Conservation (phyloP, 192 early-diverging fungal genomes). For the Chytriomyces sp. region DNA sequence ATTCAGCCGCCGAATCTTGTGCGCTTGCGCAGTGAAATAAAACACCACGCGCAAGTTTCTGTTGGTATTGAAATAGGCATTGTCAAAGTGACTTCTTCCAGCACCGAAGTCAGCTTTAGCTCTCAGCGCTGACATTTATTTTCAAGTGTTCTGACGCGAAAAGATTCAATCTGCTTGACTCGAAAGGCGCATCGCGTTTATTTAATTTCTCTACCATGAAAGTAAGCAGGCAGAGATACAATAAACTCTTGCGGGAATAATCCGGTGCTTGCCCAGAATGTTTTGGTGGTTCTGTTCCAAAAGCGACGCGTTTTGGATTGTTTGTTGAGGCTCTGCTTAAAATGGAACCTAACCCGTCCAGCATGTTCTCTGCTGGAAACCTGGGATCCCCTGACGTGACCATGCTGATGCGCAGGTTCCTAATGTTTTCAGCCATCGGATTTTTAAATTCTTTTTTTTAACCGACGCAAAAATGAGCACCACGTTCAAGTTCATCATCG, state of each 20-base stretch:
- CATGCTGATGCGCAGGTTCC: constrained; percentile 16
- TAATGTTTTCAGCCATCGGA: constrained; percentile 48
- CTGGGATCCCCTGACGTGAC: constrained; percentile 19
- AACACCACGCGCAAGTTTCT: too few relatives aligned
- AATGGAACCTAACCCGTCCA: not conserved
- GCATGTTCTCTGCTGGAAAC: constrained; percentile 20
- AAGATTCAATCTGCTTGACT: too few relatives aligned
- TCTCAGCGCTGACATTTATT: too few relatives aligned
- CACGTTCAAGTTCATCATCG: constrained; percentile 68
- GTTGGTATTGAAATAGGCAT: too few relatives aligned
- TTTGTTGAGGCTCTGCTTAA: not conserved
- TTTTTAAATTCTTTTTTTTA: constrained; percentile 2
- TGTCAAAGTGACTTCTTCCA: too few relatives aligned
- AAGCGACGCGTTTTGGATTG: not conserved
- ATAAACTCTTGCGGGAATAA: constrained; percentile 31
- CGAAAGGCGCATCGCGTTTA: too few relatives aligned
- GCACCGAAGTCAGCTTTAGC: too few relatives aligned
- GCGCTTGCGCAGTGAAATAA: too few relatives aligned
- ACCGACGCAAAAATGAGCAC: not conserved
- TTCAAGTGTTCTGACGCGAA: too few relatives aligned
- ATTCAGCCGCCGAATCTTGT: too few relatives aligned
- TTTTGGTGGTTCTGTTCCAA: constrained; percentile 1
- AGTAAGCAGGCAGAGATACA: not conserved
- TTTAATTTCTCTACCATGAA: too few relatives aligned
- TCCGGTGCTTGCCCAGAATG: constrained; percentile 16